Percentiles rank a stretch among this genome's conserved stretches.
Evolutionary conservation across 768 basidiomycete genomes (phyloP).

Genomic region (Bullera alba): DNA sequence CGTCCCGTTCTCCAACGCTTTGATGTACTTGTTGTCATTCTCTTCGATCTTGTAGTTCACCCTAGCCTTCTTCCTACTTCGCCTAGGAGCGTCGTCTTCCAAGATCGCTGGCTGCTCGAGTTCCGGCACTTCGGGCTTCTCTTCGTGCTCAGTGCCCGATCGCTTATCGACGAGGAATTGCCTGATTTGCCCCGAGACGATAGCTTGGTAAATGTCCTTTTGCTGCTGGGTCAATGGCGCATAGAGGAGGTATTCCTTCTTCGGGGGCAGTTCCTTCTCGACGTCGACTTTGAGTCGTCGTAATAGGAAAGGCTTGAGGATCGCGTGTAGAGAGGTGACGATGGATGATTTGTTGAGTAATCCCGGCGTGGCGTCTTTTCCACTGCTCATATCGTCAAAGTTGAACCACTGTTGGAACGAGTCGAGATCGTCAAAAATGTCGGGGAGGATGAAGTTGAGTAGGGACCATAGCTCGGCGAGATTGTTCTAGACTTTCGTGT

Average conservation of each 20-base stretch:
- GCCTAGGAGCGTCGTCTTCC: conserved; percentile 10
- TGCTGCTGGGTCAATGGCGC: conserved; percentile 78
- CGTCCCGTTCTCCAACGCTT: conserved; percentile 36
- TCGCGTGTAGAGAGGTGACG: conserved; percentile 73
- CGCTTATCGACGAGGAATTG: conserved; percentile 52
- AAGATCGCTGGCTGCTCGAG: conserved; percentile 30
- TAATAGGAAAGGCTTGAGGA: conserved; percentile 90
- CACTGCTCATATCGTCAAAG: conserved; percentile 36
- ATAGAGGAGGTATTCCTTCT: conserved; percentile 87
- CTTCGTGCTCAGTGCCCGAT: conserved; percentile 27
- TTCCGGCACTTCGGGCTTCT: conserved; percentile 17
- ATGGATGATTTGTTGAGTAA: conserved; percentile 51
- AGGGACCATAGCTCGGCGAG: conserved; percentile 89
- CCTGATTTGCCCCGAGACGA: conserved; percentile 65
- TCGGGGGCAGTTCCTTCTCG: conserved; percentile 71
- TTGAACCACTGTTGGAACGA: conserved; percentile 77
- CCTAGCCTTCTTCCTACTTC: conserved; percentile 24
- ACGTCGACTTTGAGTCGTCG: conserved; percentile 89
- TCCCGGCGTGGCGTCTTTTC: conserved; percentile 7
- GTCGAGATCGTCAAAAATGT: conserved; percentile 82
- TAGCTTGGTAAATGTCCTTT: conserved; percentile 73
- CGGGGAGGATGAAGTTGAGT: conserved; percentile 90
- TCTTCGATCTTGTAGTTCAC: conserved; percentile 42
- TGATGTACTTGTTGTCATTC: conserved; percentile 42
- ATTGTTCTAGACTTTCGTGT: conserved; percentile 63